A percentile compares a stretch with the other conserved stretches of the same genome.
These are phyloP conservation scores for Clavispora carvajalis DNA, from an alignment of 805 yeast species.

Conservation along the genomic window DNA sequence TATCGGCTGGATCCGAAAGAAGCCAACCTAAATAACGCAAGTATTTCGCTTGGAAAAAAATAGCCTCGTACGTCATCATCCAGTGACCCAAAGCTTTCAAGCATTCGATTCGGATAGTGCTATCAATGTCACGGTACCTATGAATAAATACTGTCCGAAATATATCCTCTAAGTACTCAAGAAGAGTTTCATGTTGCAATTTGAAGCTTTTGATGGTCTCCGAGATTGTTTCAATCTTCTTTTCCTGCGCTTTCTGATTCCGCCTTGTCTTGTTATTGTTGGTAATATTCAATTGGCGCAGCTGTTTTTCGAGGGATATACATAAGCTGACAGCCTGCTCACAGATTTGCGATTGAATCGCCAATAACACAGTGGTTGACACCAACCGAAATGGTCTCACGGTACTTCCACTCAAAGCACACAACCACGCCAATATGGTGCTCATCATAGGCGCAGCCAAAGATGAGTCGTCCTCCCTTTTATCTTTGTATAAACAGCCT, in stretches of 20 bases:
- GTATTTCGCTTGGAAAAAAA: constrained; percentile 63
- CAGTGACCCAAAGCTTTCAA: constrained; percentile 58
- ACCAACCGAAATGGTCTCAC: constrained; percentile 67
- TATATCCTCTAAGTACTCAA: constrained; percentile 58
- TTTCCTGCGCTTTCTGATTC: constrained; percentile 26
- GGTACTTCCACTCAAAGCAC: constrained; percentile 63
- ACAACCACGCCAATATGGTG: constrained; percentile 67
- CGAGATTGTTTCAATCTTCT: constrained; percentile 44
- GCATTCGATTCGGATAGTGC: constrained; percentile 66
- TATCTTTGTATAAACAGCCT: constrained; percentile 47
- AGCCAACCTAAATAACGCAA: constrained; percentile 82
- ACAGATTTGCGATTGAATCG: constrained; percentile 59
- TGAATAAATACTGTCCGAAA: constrained; percentile 64
- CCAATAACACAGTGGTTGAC: constrained; percentile 54
- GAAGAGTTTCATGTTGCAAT: constrained; percentile 47
- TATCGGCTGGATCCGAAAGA: constrained; percentile 60
- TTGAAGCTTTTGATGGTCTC: constrained; percentile 31
- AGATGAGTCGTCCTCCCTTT: constrained; percentile 12
- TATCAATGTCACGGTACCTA: constrained; percentile 77
- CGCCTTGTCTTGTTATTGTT: constrained; percentile 23
- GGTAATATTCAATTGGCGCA: constrained; percentile 36
- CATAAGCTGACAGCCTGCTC: constrained; percentile 36
- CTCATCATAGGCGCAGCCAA: constrained; percentile 43
- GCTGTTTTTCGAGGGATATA: constrained; percentile 36
- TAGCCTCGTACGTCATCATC: constrained; percentile 67